Evolutionary conservation across 2,329 filamentous ascomycete species (phyloP), one percentile per base, ranked within the genome.

Genomic region (Penicillium concentricum): DNA sequence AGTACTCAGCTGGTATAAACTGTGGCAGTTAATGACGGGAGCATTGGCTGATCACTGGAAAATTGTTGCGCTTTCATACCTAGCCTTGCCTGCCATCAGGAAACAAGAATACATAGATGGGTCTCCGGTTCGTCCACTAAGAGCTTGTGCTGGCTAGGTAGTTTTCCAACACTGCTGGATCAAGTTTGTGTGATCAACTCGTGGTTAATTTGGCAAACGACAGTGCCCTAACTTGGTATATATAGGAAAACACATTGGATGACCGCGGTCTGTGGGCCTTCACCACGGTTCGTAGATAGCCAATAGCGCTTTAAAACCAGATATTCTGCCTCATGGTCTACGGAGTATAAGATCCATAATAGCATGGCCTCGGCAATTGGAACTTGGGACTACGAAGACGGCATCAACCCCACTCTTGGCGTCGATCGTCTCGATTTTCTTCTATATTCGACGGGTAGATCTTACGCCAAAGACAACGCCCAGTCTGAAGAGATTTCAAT

Each of bases 371-470:
- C 1, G 5, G 18, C n/a, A 32, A 28, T 24, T 24, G 15, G 15
- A 13, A 22, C 43, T 24, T 34, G 20, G 15, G 13, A 22, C 15
- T 20, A 20, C 10, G 16, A 46, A 22, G 30, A 46, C 9, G 20
- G 28, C 20, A 20, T 24, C 28, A 43, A 45, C 49, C 49, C 38
- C 49, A 51, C 38, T 44, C 49, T 51, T 51, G 49, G 49, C 39
- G 28, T 43, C 24, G 48, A 51, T 51, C 30, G 1, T 18, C 10
- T 49, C 18, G 34, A 26, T 39, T 28, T 49, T 34, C 13, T 49
- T 34, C 13, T 49, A 20, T 49, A 20, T 35, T 39, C 13, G 24
- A 15, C 24, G 35, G 35, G 35, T 30, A 41, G 35, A 41, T 41
- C 35, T 28, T 9, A 30, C 13, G 13, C 4, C 13, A 18, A 24